These are phyloP conservation scores for Acer saccharum DNA, from an alignment of 345 rosid genomes.

Conservation along the genomic window DNA sequence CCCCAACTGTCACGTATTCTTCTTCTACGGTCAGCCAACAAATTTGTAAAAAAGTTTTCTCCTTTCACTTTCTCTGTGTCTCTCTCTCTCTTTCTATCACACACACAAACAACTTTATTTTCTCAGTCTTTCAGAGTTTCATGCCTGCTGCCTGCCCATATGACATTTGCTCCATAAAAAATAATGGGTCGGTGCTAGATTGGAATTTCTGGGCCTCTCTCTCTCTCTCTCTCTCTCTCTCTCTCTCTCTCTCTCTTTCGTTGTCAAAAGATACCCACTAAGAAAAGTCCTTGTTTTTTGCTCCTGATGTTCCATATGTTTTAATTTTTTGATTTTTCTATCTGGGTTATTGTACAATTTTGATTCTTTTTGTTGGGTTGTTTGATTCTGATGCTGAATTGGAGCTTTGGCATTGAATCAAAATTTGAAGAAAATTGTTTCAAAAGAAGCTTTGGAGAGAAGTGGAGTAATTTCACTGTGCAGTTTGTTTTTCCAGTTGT, in stretches of 20 bases:
- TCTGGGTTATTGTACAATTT: neutral
- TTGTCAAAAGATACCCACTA: constrained; percentile 46
- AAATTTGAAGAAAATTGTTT: neutral
- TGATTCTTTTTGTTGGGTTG: neutral
- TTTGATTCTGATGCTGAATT: constrained; percentile 3
- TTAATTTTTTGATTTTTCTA: neutral
- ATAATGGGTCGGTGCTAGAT: constrained; percentile 59
- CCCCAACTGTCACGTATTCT: constrained; percentile 44
- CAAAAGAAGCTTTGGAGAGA: neutral
- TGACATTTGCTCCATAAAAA: constrained; percentile 24
- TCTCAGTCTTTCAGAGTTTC: constrained; percentile 38
- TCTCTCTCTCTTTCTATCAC: neutral
- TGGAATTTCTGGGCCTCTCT: constrained; percentile 25
- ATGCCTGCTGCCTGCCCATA: constrained; percentile 34
- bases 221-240: constrained; percentile 25
- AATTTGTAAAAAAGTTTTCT: constrained; percentile 24
- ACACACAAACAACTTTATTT: constrained; percentile 12
- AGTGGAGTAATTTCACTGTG: neutral
- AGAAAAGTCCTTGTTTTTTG: constrained; percentile 17
- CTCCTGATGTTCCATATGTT: constrained; percentile 4
- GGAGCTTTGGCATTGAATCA: constrained; percentile 17
- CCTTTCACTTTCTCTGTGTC: constrained; percentile 26
- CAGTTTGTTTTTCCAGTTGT: neutral
- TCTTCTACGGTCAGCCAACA: constrained; percentile 18
- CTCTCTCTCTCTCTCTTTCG: constrained; percentile 25